These are phyloP conservation scores for Paecilomyces formosus DNA, from an alignment of 2,329 filamentous ascomycete genomes.

Conservation along the genomic window DNA sequence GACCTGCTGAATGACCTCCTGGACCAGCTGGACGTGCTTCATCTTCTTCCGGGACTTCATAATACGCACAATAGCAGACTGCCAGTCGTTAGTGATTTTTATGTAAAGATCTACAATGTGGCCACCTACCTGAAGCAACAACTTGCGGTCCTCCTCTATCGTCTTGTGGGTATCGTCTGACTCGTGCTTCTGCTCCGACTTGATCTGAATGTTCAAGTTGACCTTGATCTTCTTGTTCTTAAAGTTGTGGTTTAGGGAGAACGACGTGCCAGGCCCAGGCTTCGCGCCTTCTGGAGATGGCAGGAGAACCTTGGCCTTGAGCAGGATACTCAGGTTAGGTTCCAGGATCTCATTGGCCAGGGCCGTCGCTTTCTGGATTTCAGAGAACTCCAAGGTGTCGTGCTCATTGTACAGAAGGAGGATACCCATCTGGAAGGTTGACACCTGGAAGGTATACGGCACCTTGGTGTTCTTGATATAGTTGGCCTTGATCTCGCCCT, in stretches of 20 bases:
- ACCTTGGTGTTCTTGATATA: conserved; percentile 87
- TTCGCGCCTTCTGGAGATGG: conserved; percentile 67
- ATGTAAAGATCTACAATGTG: conserved; percentile 2
- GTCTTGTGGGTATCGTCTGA: conserved; percentile 98
- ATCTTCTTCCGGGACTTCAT: conserved; percentile 99
- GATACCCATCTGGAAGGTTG: conserved; percentile 96
- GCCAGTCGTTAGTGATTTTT: conserved; percentile 13
- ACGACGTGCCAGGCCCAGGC: conserved; percentile 68
- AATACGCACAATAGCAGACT: conserved; percentile 98
- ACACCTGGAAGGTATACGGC: conserved; percentile 94
- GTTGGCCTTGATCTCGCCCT: conserved; percentile 89
- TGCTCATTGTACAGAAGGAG: conserved; percentile 90
- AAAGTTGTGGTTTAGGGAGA: conserved; percentile 86
- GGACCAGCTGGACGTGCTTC: conserved; percentile 92
- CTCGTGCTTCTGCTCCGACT: conserved; percentile 93
- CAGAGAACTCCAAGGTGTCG: conserved; percentile 77
- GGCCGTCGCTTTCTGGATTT: conserved; percentile 74
- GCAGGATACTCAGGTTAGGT: conserved; percentile 73
- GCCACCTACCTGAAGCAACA: conserved; percentile 81
- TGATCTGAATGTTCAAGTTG: conserved; percentile 90
- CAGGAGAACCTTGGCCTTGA: conserved; percentile 86
- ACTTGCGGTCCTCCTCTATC: conserved; percentile 94
- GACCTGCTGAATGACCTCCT: conserved; percentile 94
- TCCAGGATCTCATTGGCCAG: conserved; percentile 78
- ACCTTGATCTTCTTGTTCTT: conserved; percentile 98